Percentiles rank a stretch among this genome's conserved stretches.
These are phyloP conservation scores for Ceratocystiopsis sp. DNA, from an alignment of 2,329 filamentous ascomycete species.

Conservation along the genomic window DNA sequence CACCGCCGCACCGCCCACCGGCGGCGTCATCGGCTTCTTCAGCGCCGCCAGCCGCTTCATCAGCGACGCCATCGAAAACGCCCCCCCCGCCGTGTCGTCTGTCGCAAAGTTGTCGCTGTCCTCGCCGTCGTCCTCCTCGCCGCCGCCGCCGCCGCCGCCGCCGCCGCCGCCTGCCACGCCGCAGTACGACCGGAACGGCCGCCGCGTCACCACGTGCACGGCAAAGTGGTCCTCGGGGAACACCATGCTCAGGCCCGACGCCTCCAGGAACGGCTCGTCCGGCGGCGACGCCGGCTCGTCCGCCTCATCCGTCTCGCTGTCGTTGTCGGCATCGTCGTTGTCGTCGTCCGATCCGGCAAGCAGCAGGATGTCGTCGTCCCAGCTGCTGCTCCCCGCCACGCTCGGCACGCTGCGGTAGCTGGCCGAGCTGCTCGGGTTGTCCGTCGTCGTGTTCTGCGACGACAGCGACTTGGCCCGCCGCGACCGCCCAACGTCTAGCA, in stretches of 20 bases:
- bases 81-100: background rate
- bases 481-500: slow-evolving; percentile 1
- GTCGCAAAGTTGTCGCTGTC: slow-evolving; percentile 3
- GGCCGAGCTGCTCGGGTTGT: slow-evolving; percentile 2
- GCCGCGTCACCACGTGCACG: slow-evolving; percentile 34
- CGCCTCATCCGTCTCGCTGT: slow-evolving; percentile 5
- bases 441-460: background rate
- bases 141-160: background rate
- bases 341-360: slow-evolving; percentile 8
- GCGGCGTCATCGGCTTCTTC: slow-evolving; percentile 3
- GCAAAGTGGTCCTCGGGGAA: slow-evolving; percentile 48
- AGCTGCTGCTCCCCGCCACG: background rate
- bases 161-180: background rate
- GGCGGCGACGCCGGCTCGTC: slow-evolving; percentile 8
- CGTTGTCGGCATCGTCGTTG: slow-evolving; percentile 12
- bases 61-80: slow-evolving; percentile 20
- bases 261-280: slow-evolving; percentile 36
- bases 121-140: background rate
- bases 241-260: slow-evolving; percentile 41
- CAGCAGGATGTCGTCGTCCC: too few species aligned
- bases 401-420: slow-evolving; percentile 1
- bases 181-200: slow-evolving; percentile 16
- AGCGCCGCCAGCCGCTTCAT: slow-evolving; percentile 21
- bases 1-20: slow-evolving; percentile 3
- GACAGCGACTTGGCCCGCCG: too few species aligned